Evolutionary conservation across 2,329 filamentous ascomycete genomes (phyloP).

Genomic region (Fusarium scirpi): DNA sequence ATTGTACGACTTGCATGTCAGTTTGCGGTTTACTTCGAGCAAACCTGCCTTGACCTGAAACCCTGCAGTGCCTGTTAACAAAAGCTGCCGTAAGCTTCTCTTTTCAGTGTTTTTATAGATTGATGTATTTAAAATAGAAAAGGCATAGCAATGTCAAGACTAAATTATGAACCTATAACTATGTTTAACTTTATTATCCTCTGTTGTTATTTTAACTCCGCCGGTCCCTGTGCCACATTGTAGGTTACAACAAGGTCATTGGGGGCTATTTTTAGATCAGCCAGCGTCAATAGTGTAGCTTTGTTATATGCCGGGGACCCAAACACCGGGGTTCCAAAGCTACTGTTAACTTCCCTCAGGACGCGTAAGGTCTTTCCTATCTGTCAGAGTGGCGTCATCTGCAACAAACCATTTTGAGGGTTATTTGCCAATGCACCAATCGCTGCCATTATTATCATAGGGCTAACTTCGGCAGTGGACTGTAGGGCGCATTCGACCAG

Average conservation of each 20-base stretch:
- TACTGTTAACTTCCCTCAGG: fast-evolving
- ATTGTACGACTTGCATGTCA: too few relatives aligned
- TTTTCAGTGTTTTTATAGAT: too few relatives aligned
- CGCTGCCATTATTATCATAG: fast-evolving
- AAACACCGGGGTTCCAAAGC: fast-evolving
- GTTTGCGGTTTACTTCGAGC: too few relatives aligned
- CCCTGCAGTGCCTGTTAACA: too few relatives aligned
- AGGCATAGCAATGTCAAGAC: fast-evolving
- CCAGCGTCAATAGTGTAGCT: not conserved
- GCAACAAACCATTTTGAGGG: not conserved
- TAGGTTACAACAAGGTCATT: too few relatives aligned
- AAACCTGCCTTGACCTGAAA: too few relatives aligned
- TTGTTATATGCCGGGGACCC: not conserved
- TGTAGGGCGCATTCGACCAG: not conserved
- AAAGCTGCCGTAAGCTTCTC: fast-evolving
- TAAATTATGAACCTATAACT: fast-evolving
- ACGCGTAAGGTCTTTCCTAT: not conserved
- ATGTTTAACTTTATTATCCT: fast-evolving
- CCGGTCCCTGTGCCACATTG: too few relatives aligned
- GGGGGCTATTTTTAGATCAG: not conserved
- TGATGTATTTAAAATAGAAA: fast-evolving
- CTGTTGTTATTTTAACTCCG: too few relatives aligned
- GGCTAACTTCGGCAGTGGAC: fast-evolving
- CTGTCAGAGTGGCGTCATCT: not conserved
- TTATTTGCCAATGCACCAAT: not conserved